Base-by-base conservation (phyloP, 106 monocot species). In the Alisma plantagoaquatica region DNA sequence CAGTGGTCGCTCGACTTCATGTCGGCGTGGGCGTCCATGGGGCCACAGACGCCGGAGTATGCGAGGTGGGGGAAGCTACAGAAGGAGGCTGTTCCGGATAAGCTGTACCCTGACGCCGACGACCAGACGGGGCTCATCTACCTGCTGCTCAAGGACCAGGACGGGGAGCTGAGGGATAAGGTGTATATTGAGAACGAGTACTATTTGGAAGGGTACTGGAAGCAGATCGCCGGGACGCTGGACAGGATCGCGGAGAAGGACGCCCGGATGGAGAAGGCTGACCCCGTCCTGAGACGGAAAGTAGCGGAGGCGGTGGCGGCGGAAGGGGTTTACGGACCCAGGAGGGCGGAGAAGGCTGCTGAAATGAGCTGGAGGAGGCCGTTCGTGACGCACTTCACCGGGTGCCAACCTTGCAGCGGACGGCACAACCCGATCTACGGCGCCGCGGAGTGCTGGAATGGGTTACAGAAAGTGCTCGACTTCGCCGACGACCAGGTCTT, bases 1-100 rank as follows among this genome's bases (percentile, higher is more conserved):
- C 92, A 92, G 77, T 92, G 92, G 92, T 79, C 92, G 11, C 49
- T 92, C 50, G 92, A 92, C 23, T 72, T 92, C 64, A 68, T 92
- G 64, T 73, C 64, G 23, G 65, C 20, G 10, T 86, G 86, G 92
- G 82, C 86, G 10, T 21, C 46, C 17, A 79, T 77, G 79, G 92
- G 92, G 2, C 92, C 92, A 3, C 73, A 72, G 23, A 61, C 79
- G 1, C 67, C 76, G 22, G 69, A 83, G 21, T 92, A 86, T 53
- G 63, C 55, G 0, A 10, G 23, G 8, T 92, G 92, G 92, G 92
- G 92, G 1, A 47, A 57, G 29, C 60, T 58, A 5, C 76, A 68
- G 29, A 61, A 60, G 52, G 9, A 61, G 12, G 54, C 60, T 32
- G 57, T 86, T 47, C 69, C 65, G 31, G 82, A 86, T 57, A 92